phyloP scores from a whole-genome alignment of 2,329 filamentous ascomycete genomes.

The Zasmidium citrigriseum region DNA sequence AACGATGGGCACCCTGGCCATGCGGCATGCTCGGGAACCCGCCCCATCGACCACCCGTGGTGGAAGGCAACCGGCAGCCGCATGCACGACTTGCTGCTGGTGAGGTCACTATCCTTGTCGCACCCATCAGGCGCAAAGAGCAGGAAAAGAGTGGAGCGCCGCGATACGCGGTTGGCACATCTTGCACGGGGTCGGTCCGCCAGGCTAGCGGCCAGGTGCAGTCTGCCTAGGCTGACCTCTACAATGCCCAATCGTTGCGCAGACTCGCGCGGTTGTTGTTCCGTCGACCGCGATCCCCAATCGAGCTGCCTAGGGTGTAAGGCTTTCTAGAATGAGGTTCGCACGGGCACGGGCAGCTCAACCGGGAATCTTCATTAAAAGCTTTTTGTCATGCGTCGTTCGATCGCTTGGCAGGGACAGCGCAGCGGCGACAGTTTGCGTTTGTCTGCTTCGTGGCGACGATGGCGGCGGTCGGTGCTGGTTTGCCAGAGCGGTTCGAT shows the following conservation, averaged over 20 bases:
- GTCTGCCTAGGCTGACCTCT: constrained; percentile 19
- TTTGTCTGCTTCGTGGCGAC: constrained; percentile 18
- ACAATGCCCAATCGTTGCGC: constrained; percentile 9
- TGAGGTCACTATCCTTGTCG: constrained; percentile 19
- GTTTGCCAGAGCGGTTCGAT: not conserved
- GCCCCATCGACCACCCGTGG: constrained; percentile 18
- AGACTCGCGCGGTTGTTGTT: constrained; percentile 12
- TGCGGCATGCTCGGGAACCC: constrained; percentile 20
- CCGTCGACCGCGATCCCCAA: constrained; percentile 7
- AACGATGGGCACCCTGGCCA: constrained; percentile 21
- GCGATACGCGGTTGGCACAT: constrained; percentile 20
- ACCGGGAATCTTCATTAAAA: constrained; percentile 10
- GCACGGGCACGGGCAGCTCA: constrained; percentile 17
- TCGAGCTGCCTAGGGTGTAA: constrained; percentile 16
- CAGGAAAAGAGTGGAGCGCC: constrained; percentile 11
- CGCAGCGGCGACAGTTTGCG: constrained; percentile 18
- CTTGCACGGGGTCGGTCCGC: constrained; percentile 20
- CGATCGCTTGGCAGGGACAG: constrained; percentile 16
- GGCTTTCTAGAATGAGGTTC: constrained; percentile 26
- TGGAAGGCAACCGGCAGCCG: constrained; percentile 18
- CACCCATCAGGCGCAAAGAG: constrained; percentile 13
- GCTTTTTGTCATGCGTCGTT: constrained; percentile 22
- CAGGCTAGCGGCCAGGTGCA: constrained; percentile 18
- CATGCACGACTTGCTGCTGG: constrained; percentile 23
- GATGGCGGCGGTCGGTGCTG: not conserved